These are phyloP conservation scores for Calcarisporium arbuscula DNA, from an alignment of 2,329 filamentous ascomycete genomes.

Conservation along the genomic window DNA sequence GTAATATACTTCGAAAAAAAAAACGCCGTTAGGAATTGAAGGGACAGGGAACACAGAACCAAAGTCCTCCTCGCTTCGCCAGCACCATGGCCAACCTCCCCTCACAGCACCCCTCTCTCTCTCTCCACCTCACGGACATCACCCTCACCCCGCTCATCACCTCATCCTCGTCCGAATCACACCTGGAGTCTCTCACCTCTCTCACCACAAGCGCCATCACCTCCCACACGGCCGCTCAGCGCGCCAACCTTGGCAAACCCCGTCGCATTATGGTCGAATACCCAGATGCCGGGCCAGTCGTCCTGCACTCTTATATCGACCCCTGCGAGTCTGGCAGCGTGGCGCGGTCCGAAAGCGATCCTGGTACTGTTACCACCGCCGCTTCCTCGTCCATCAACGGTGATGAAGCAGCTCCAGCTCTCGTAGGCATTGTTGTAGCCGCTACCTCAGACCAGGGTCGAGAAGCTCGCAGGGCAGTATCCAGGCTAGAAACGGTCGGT, in stretches of 20 bases:
- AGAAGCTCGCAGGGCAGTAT: slow-evolving; percentile 47
- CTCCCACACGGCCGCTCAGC: slow-evolving; percentile 45
- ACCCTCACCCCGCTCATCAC: slow-evolving; percentile 52
- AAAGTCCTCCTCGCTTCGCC: not conserved
- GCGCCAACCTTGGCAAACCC: slow-evolving; percentile 46
- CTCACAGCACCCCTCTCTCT: slow-evolving; percentile 43
- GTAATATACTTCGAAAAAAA: no score
- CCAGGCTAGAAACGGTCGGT: slow-evolving; percentile 47
- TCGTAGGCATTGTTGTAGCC: slow-evolving; percentile 50
- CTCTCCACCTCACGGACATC: slow-evolving; percentile 52
- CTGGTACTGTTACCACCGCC: slow-evolving; percentile 10
- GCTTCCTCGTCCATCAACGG: slow-evolving; percentile 10
- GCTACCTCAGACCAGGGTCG: slow-evolving; percentile 37
- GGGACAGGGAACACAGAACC: no score
- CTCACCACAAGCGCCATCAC: slow-evolving; percentile 47
- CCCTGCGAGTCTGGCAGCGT: slow-evolving; percentile 20
- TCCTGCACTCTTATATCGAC: slow-evolving; percentile 41
- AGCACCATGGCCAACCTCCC: slow-evolving; percentile 33
- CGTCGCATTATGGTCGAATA: slow-evolving; percentile 55
- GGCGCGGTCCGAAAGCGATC: slow-evolving; percentile 10
- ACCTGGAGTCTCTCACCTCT: slow-evolving; percentile 43
- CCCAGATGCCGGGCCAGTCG: slow-evolving; percentile 33
- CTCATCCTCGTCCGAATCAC: slow-evolving; percentile 37
- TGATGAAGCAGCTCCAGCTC: slow-evolving; percentile 40
- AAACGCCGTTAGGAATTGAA: no score